Evolutionary conservation across 164 flowering plant species (phyloP), one percentile per base, ranked within the genome.

Genomic region (Aristolochia fimbriata): DNA sequence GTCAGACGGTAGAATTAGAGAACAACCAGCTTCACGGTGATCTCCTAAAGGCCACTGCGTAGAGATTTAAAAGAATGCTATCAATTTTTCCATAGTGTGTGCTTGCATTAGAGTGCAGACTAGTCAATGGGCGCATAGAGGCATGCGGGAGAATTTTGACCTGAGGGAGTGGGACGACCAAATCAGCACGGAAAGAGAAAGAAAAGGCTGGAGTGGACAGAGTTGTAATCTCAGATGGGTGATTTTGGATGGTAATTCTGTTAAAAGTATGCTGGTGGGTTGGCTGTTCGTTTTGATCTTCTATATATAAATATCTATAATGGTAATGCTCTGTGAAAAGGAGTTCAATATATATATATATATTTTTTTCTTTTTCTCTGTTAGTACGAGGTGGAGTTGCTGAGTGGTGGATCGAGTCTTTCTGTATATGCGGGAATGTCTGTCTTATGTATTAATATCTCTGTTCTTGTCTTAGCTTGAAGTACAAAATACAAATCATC

Each of bases 41-140:
- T 68, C 53, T 78, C 70, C 73, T 62, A 67, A 76, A 63, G 64
- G 54, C 47, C 59, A 65, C 45, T 11, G 45, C 3, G 66, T 63
- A 62, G 54, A 51, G 60, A 30, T 60, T 43, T 63, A 46, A n/a
- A 51, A 60, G 74, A 67, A 68, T 59, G 68, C 59, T 70, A 67
- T 74, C 61, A 49, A 71, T 56, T 66, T 67, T 70, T 71, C 74
- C 59, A 65, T 79, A 58, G 79, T 77, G 80, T 67, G 74, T 77
- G 77, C 75, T 80, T 74, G 77, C 71, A 62, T 65, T 71, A 74
- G 71, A 68, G 68, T 61, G 65, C 75, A 66, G 72, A 68, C 59
- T 61, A 67, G 65, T 66, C 45, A 50, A 31, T 31, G 30, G 41
- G 64, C 68, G 65, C 69, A 37, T 37, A 37, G 43, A 37, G 43